These are phyloP conservation scores for Simmondsia chinensis DNA, from an alignment of 148 eudicot genomes.

Conservation along the genomic window DNA sequence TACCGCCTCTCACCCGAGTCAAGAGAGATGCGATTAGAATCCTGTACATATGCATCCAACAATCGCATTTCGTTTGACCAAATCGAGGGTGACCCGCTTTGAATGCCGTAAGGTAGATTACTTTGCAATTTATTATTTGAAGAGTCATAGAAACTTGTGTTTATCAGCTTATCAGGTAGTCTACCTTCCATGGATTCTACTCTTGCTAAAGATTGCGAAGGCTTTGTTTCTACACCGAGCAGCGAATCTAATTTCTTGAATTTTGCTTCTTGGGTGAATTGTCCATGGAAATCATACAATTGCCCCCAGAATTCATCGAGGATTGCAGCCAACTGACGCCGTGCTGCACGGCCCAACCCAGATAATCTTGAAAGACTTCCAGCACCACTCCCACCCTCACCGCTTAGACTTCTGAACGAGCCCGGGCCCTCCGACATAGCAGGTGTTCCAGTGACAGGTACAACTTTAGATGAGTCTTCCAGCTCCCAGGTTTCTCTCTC, in stretches of 20 bases:
- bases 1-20: slow-evolving; percentile 71
- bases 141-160: slow-evolving; percentile 30
- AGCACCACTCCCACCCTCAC: slow-evolving; percentile 63
- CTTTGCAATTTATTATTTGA: slow-evolving; percentile 21
- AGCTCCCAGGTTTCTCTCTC: slow-evolving; percentile 40
- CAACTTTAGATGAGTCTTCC: slow-evolving; percentile 40
- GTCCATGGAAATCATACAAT: slow-evolving; percentile 88
- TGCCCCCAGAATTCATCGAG: slow-evolving; percentile 99
- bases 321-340: slow-evolving; percentile 67
- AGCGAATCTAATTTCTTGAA: slow-evolving; percentile 55
- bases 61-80: slow-evolving; percentile 46
- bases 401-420: slow-evolving; percentile 59
- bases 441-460: slow-evolving; percentile 24
- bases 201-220: slow-evolving; percentile 11
- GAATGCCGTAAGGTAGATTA: slow-evolving; percentile 37
- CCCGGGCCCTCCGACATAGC: slow-evolving; percentile 56
- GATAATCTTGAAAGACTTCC: slow-evolving; percentile 86
- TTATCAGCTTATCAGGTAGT: slow-evolving; percentile 34
- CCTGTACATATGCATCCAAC: slow-evolving; percentile 42
- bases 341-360: slow-evolving; percentile 88
- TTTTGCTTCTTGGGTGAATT: slow-evolving; percentile 61
- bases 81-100: slow-evolving; percentile 32
- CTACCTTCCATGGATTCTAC: slow-evolving; percentile 34
- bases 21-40: slow-evolving; percentile 21
- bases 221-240: slow-evolving; percentile 41